These are phyloP conservation scores for Cryphonectria parasitica DNA, from an alignment of 2,329 filamentous ascomycete genomes.

Conservation along the genomic window DNA sequence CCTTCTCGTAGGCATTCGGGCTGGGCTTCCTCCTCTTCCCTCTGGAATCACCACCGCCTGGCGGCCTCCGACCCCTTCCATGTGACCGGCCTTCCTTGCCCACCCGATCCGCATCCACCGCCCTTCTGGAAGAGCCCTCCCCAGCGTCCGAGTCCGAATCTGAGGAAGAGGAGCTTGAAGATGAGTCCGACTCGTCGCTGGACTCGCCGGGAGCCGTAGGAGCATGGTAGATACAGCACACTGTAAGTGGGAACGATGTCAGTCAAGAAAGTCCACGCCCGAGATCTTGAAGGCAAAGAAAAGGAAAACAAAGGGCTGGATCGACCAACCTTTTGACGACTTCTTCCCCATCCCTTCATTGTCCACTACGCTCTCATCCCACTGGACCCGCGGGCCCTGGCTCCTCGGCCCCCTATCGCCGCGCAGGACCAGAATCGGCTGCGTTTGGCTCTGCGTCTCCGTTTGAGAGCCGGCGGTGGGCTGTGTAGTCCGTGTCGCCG, in stretches of 20 bases:
- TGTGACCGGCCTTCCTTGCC: slow-evolving; percentile 23
- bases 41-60: slow-evolving; percentile 11
- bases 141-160: slow-evolving; percentile 27
- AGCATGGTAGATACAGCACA: slow-evolving; percentile 99
- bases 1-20: slow-evolving; percentile 30
- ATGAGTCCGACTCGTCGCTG: slow-evolving; percentile 66
- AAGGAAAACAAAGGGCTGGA: background rate
- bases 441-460: slow-evolving; percentile 30
- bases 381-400: slow-evolving; percentile 72
- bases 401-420: slow-evolving; percentile 47
- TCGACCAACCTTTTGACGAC: slow-evolving; percentile 80
- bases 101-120: slow-evolving; percentile 14
- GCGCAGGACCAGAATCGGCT: slow-evolving; percentile 54
- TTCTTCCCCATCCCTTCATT: slow-evolving; percentile 95
- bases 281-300: background rate
- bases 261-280: background rate
- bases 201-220: slow-evolving; percentile 82
- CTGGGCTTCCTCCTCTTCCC: slow-evolving; percentile 26
- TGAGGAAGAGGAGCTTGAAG: slow-evolving; percentile 56
- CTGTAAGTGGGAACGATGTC: slow-evolving; percentile 48
- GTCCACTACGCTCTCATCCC: slow-evolving; percentile 91
- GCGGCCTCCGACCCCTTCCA: slow-evolving; percentile 17
- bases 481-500: slow-evolving; percentile 14
- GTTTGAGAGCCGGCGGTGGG: slow-evolving; percentile 26
- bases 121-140: slow-evolving; percentile 52